phyloP scores from a whole-genome alignment of 202 grass and related monocot genomes.

The Thinopyrum obtusiflorum region DNA sequence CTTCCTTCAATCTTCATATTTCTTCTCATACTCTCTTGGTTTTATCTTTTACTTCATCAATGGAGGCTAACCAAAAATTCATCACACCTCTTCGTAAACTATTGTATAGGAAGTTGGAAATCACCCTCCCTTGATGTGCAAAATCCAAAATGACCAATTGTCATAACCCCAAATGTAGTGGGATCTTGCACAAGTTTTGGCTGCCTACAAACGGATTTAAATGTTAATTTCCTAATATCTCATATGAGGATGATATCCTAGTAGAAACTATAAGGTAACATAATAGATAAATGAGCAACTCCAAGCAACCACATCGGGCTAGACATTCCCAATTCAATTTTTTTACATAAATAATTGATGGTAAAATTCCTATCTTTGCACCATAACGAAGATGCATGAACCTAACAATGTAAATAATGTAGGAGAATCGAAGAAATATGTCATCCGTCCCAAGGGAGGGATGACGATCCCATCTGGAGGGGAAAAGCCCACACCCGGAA shows the following conservation, averaged over 20 bases:
- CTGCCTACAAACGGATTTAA: background rate
- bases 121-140: background rate
- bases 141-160: background rate
- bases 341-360: too few relatives aligned
- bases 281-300: background rate
- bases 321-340: too few relatives aligned
- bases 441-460: constrained; percentile 72
- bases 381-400: background rate
- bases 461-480: constrained; percentile 50
- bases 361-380: background rate
- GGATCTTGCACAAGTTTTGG: background rate
- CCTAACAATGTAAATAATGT: constrained; percentile 11
- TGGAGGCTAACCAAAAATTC: background rate
- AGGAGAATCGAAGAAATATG: constrained; percentile 79
- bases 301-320: background rate
- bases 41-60: background rate
- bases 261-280: background rate
- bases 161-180: background rate
- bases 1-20: background rate
- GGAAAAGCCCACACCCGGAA: constrained; percentile 53
- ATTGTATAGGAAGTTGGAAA: background rate
- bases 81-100: background rate
- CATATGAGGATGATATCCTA: background rate
- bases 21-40: background rate
- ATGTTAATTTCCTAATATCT: background rate